Percentiles rank a stretch among this genome's conserved stretches.
phyloP scores from a whole-genome alignment of 148 eudicot species.

The Linanthus parryae region DNA sequence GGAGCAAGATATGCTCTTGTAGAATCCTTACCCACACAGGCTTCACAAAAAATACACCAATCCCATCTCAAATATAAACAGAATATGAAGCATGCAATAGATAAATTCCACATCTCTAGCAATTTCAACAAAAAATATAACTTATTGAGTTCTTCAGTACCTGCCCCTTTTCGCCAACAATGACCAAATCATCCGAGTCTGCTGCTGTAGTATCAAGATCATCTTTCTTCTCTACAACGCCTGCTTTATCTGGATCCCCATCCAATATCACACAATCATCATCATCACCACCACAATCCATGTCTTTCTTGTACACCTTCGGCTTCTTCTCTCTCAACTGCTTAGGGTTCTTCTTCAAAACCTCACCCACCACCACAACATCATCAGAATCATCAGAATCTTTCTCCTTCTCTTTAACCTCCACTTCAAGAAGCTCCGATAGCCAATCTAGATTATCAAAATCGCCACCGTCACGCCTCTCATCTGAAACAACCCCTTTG shows the following conservation, averaged over 20 bases:
- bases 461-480: conserved; percentile 16
- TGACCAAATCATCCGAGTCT: conserved; percentile 53
- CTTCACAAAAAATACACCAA: too few species aligned
- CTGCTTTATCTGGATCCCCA: conserved; percentile 37
- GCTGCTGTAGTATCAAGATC: conserved; percentile 1
- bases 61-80: too few species aligned
- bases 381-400: conserved; percentile 36
- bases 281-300: conserved; percentile 40
- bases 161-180: conserved; percentile 69
- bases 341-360: conserved; percentile 27
- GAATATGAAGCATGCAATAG: background rate
- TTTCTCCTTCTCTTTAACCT: background rate
- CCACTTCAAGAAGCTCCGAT: conserved; percentile 18
- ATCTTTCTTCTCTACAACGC: background rate
- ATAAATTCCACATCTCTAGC: background rate
- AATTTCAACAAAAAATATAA: background rate
- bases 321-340: background rate
- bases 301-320: background rate
- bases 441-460: conserved; percentile 44
- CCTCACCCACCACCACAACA: conserved; percentile 47
- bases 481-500: too few species aligned
- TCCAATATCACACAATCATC: conserved; percentile 68
- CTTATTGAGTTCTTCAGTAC: conserved; percentile 19
- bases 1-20: too few species aligned
- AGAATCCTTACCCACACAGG: too few species aligned